These are phyloP conservation scores for Venturia pyrina DNA, from an alignment of 2,329 filamentous ascomycete genomes.

Conservation along the genomic window DNA sequence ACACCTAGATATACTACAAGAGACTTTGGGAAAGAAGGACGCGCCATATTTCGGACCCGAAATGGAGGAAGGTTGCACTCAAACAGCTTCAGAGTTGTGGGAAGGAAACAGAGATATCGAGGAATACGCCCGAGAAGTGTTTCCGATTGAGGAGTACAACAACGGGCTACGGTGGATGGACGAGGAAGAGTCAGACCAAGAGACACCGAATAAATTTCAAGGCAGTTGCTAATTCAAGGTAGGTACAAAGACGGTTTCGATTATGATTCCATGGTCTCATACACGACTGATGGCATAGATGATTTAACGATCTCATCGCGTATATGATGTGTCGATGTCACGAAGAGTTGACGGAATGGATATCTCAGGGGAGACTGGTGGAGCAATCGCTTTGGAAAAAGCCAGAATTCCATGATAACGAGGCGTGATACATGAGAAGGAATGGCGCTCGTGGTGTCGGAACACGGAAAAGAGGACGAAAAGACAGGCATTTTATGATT, in stretches of 20 bases:
- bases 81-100: slow-evolving; percentile 74
- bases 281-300: background rate
- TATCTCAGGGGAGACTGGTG: no score
- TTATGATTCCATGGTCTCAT: slow-evolving; percentile 2
- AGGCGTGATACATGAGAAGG: background rate
- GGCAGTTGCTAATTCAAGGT: slow-evolving; percentile 1
- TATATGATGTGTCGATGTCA: background rate
- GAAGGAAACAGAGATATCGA: slow-evolving; percentile 83
- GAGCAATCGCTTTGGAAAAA: background rate
- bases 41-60: slow-evolving; percentile 55
- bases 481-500: background rate
- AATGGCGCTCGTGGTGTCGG: background rate
- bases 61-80: slow-evolving; percentile 53
- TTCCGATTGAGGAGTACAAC: slow-evolving; percentile 86
- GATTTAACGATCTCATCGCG: background rate
- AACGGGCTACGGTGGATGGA: slow-evolving; percentile 93
- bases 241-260: background rate
- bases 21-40: slow-evolving; percentile 47
- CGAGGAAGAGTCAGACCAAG: slow-evolving; percentile 27
- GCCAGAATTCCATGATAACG: background rate
- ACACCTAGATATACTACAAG: slow-evolving; percentile 61
- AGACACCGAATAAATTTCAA: slow-evolving; percentile 1
- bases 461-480: background rate
- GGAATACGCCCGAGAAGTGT: slow-evolving; percentile 90
- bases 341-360: background rate